Percentiles rank a stretch among this genome's conserved stretches.
phyloP scores from a whole-genome alignment of 768 basidiomycete species.

The Trametes villosa region DNA sequence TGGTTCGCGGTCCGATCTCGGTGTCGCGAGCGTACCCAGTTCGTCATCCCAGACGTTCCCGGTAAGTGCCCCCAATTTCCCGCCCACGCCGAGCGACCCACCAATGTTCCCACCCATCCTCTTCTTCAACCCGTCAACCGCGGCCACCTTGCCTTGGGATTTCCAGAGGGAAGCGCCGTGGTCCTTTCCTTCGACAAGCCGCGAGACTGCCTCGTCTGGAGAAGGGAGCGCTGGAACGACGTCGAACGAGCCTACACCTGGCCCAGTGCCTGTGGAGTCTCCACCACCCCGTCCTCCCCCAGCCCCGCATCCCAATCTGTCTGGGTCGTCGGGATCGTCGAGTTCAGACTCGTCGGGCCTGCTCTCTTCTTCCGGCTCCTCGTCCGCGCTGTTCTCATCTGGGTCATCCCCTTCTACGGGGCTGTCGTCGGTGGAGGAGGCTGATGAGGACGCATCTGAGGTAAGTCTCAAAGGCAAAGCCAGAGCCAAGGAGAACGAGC shows the following conservation, averaged over 20 bases:
- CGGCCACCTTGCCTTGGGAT: slow-evolving; percentile 26
- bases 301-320: not conserved
- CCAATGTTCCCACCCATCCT: slow-evolving; percentile 35
- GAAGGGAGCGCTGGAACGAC: not conserved
- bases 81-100: slow-evolving; percentile 31
- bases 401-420: slow-evolving; percentile 4
- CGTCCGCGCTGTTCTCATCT: slow-evolving; percentile 15
- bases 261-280: not conserved
- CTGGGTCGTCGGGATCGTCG: not conserved
- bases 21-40: not conserved
- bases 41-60: not conserved
- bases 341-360: slow-evolving; percentile 7
- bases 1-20: slow-evolving; percentile 8
- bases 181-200: not conserved
- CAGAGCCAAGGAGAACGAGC: slow-evolving; percentile 5
- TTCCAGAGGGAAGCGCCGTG: slow-evolving; percentile 24
- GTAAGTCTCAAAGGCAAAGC: slow-evolving; percentile 12
- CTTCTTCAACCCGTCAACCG: slow-evolving; percentile 25
- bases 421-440: slow-evolving; percentile 11
- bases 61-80: slow-evolving; percentile 19
- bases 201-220: not conserved
- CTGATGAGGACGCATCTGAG: not conserved
- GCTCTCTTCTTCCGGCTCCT: slow-evolving; percentile 4
- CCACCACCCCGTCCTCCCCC: not conserved
- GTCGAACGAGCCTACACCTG: slow-evolving; percentile 4